These are phyloP conservation scores for Castanospermum australe DNA, from an alignment of 306 rosid species.

Conservation along the genomic window DNA sequence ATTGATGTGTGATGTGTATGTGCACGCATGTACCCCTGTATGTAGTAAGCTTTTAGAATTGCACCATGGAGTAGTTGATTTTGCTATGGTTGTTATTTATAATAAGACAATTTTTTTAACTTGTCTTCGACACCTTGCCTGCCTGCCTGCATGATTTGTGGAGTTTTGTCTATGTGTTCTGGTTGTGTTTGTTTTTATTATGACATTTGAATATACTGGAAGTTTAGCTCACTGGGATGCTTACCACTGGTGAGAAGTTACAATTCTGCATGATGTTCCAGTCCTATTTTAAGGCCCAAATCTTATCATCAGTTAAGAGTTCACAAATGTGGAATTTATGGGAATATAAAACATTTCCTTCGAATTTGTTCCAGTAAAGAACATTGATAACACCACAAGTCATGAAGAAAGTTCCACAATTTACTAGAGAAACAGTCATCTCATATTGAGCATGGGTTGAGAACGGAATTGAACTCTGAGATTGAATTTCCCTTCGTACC, in stretches of 20 bases:
- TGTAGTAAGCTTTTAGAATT: not conserved
- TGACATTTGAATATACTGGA: not conserved
- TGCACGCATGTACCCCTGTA: not conserved
- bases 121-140: not conserved
- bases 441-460: not conserved
- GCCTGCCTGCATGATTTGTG: not conserved
- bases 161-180: no score
- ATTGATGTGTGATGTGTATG: not conserved
- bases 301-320: not conserved
- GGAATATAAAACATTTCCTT: not conserved
- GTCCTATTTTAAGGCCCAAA: not conserved
- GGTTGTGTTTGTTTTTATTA: not conserved
- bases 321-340: conserved; percentile 15
- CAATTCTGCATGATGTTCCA: no score
- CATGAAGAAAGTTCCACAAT: no score
- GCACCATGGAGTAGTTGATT: no score
- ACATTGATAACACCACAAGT: no score
- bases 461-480: not conserved
- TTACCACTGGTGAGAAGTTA: no score
- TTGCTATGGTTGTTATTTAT: not conserved
- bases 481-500: not conserved
- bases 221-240: not conserved
- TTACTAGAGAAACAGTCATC: not conserved
- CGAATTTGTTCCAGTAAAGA: no score
- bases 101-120: not conserved